Base-by-base conservation (phyloP, 805 yeast species). In the Kodamaea jinghongensis region DNA sequence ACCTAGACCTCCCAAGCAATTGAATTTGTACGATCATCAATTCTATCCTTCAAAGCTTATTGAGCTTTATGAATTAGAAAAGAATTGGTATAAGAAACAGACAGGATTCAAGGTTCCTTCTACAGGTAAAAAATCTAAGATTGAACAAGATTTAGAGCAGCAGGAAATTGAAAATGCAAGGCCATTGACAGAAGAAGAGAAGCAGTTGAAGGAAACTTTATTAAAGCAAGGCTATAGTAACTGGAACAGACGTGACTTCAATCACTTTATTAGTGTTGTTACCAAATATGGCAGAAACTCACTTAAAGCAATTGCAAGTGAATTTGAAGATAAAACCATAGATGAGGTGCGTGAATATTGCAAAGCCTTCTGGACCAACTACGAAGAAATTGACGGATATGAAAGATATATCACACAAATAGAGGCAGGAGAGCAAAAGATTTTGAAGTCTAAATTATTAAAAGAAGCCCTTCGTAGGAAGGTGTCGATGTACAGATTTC, bases 241-340 rank as follows among this genome's bases (percentile, higher is more conserved):
- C 56, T 90, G 96, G 96, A 79, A 82, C 41, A 76, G 96, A 58
- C 75, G 91, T 41, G 98, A 93, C 52, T 91, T 91, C 56, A 79
- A 80, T 45, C 86, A 85, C 45, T 89, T 89, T 54, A 79, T 93
- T 36, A 78, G 78, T 36, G 66, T 81, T 30, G 76, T 81, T 56
- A 83, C 84, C 8, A 86, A 86, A 58, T 78, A 83, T 58, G 98
- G 99, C 7, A 75, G 96, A 40, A 79, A 86, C 48, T 76, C 86
- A 16, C 63, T 86, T 36, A 70, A 71, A 27, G 75, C 77, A 2
- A 90, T 93, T 41, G 81, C 95, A 0, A 55, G 74, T 9, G 96
- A 90, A 55, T 78, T 90, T 56, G 90, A 85, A 17, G 89, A 82
- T 38, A 93, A 93, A 61, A 74, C 89, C 0, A 59, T 67, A 17